These are phyloP conservation scores for Globisporangium echinulatum DNA, from an alignment of 352 stramenopile genomes.

Conservation along the genomic window DNA sequence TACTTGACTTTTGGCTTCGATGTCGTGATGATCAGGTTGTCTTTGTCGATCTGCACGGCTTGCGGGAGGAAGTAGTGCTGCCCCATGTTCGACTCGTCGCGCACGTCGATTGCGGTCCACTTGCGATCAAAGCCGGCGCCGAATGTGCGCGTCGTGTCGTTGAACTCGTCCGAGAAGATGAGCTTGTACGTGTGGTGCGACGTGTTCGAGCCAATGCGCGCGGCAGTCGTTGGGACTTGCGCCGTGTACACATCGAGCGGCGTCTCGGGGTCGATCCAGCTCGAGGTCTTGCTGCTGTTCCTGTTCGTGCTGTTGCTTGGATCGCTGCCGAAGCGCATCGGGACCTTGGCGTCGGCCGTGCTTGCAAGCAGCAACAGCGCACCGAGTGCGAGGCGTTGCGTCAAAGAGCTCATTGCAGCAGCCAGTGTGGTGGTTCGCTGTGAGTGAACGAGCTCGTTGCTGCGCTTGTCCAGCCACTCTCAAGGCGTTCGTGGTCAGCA, in stretches of 20 bases:
- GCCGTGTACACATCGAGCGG: slow-evolving; percentile 38
- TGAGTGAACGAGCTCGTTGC: neutral
- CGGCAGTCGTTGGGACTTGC: slow-evolving; percentile 33
- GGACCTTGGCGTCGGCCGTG: slow-evolving; percentile 14
- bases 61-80: slow-evolving; percentile 96
- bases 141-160: slow-evolving; percentile 90
- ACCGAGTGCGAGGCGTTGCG: slow-evolving; percentile 17
- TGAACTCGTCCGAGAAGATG: slow-evolving; percentile 97
- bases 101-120: slow-evolving; percentile 96
- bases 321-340: slow-evolving; percentile 17
- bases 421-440: neutral
- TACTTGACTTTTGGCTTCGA: slow-evolving; percentile 82
- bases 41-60: slow-evolving; percentile 89
- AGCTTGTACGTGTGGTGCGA: slow-evolving; percentile 63
- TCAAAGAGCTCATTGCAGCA: slow-evolving; percentile 7
- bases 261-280: slow-evolving; percentile 82
- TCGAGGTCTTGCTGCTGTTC: slow-evolving; percentile 34
- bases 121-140: slow-evolving; percentile 91
- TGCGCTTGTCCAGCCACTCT: neutral
- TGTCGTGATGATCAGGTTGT: slow-evolving; percentile 91
- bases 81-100: slow-evolving; percentile 92
- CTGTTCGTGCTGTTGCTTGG: no score
- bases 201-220: slow-evolving; percentile 20
- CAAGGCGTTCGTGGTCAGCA: neutral
- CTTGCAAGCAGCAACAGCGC: slow-evolving; percentile 10